Base-by-base conservation (phyloP, 2,329 filamentous ascomycete species). In the Cucurbitaria berberidis region DNA sequence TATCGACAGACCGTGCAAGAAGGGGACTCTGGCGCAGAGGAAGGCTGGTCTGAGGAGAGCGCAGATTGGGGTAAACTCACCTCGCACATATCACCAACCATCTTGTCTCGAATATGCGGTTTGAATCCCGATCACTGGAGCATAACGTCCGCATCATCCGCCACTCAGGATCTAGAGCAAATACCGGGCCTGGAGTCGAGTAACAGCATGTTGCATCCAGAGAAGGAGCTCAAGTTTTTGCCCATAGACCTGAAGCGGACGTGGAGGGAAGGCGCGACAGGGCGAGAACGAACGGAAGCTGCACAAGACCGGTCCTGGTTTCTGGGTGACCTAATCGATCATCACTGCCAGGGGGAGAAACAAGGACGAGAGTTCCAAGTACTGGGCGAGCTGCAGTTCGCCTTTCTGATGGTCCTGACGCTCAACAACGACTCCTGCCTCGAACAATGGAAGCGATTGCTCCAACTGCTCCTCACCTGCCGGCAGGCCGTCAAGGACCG, bases 381-480 rank as follows among this genome's bases (percentile, higher is more conserved):
- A 11, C 67, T 88, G 13, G 86, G 84, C 15, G 86, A 88, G 63
- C 63, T 88, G 48, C 84, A 88, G 59, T 85, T 87, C 63, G 80
- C 79, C 27, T 88, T 88, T 61, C 70, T 87, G 9, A 86, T 85
- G 82, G 78, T 85, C 2, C 64, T 88, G 53, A 86, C 84, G 5
- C 75, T 88, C 57, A 86, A 86, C 76, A 88, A 88, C 66, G 86
- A 83, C 66, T 86, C 84, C 2, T 87, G 85, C 63, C 73, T 87
- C 3, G 84, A 87, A 67, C 85, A 88, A 66, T 88, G 86, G 86
- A 86, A 85, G 64, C 74, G 86, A 32, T 60, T 88, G 10, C 71
- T 88, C 9, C 74, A 74, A 1, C 70, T 88, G 21, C 73, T 86
- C 7, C 74, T 88, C 44, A 87, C 84, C 0, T 86, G 82, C 62